Base-by-base conservation (phyloP, 2,329 filamentous ascomycete species). In the Plectosphaerella plurivora region DNA sequence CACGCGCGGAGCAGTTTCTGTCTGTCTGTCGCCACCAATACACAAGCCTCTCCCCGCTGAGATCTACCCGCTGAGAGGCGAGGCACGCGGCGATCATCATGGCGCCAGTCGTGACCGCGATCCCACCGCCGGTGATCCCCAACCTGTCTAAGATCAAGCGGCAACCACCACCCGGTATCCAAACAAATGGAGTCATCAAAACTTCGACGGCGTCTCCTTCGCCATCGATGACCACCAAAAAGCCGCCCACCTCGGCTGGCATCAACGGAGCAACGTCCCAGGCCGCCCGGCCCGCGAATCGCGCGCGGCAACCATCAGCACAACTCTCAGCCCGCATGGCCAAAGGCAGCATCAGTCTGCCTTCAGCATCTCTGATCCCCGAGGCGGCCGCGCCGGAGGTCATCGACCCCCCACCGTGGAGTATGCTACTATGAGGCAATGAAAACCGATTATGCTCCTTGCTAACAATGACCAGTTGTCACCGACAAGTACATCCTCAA, bases 401-500 rank as follows among this genome's bases (percentile, higher is more conserved):
- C 4, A 62, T 71, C 9, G 75, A 78, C 53, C 75, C 76, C 39
- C 76, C 69, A 15, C 81, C 81, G 28, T 81, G 82, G 60, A 68
- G 81, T 84, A 73, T 54, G 67, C 58, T 53, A 55, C 33, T 25
- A 4, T 9, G 25, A 37, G 14, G 20, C 10, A 14, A 7, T 16
- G n/a, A 6, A 15, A n/a, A n/a, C 16, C 12, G 33, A 51, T 14
- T 16, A 24, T 47, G 45, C 48, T 48, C 50, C 44, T 58, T 52
- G 52, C 60, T 55, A 60, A 61, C 39, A 50, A 37, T 22, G 12
- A 37, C 12, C 52, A 91, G 91, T 93, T 44, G 81, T 87, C 66
- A 88, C 85, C 28, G 83, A 86, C 55, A 72, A 80, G 14, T 89
- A 94, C 62, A 91, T 97, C 47, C 76, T 97, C n/a, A 85, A 82